Base-by-base conservation (phyloP, 495 filamentous ascomycete species). In the Penicillium robsamsonii region DNA sequence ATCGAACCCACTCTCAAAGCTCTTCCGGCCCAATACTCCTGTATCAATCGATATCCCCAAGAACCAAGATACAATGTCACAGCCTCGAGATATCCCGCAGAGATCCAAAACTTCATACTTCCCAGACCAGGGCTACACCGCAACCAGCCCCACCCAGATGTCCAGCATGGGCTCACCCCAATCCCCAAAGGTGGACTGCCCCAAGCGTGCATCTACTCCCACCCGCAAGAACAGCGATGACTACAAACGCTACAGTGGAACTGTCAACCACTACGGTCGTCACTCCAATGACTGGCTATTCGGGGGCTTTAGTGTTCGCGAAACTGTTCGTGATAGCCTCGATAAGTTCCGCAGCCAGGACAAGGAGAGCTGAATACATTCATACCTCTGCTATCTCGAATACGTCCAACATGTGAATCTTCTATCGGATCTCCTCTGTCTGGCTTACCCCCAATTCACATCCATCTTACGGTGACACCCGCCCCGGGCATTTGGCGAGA, bases 231-330 rank as follows among this genome's bases (percentile, higher is more conserved):
- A 55, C 45, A 71, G 65, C 54, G 67, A 70, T 18, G 69, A 73
- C 53, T 70, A 76, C 55, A 72, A 71, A 24, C 71, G 73, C 55
- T 76, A 73, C 55, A 71, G 61, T 46, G 69, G 69, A 13, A 78
- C 75, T 1, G 60, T 78, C 40, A 73, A 73, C 38, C 74, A 79
- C 50, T 78, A 60, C 41, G 76, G 76, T n/a, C 70, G 76, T 5
- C 75, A 79, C 63, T 75, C 75, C 2, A 79, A 79, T 49, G 75
- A 79, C 53, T 79, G 76, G 76, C 67, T 79, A 1, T 79, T 79
- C 37, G 73, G 73, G 5, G 76, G 76, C 8, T 77, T 79, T 63
- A 79, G 76, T 61, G 63, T 79, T 17, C 70, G 75, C 1, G 75
- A 76, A 10, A 76, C 76, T 0, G 69, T 79, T 30, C 70, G 78